These are phyloP conservation scores for Alternaria panax DNA, from an alignment of 2,329 filamentous ascomycete species.

Conservation along the genomic window DNA sequence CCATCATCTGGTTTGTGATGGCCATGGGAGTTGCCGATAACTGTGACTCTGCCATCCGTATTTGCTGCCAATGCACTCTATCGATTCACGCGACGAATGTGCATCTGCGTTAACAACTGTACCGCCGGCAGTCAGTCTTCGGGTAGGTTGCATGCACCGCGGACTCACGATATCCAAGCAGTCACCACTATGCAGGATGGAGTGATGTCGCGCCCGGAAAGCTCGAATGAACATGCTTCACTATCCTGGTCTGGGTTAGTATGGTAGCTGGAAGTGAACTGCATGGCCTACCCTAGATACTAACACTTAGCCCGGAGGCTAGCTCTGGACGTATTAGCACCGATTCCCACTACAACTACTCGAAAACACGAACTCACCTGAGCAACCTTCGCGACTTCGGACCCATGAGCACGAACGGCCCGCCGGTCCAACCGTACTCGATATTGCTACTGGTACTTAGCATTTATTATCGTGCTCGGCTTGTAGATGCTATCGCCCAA, in stretches of 20 bases:
- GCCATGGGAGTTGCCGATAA: conserved; percentile 3
- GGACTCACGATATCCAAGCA: conserved; percentile 17
- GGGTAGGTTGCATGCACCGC: conserved; percentile 15
- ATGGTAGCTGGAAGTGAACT: conserved; percentile 17
- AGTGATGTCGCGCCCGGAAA: conserved; percentile 17
- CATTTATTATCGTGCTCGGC: conserved; percentile 33
- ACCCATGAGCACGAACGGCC: conserved; percentile 40
- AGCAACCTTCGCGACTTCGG: conserved; percentile 26
- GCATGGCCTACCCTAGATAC: conserved; percentile 26
- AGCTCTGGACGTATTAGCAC: conserved; percentile 14
- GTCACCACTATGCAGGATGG: conserved; percentile 20
- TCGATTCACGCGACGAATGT: conserved; percentile 4
- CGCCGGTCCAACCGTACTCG: conserved; percentile 44
- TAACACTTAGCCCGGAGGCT: conserved; percentile 20
- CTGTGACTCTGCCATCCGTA: conserved; percentile 6
- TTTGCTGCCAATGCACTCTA: conserved; percentile 7
- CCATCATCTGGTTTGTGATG: conserved; percentile 20
- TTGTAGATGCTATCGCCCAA: conserved; percentile 24
- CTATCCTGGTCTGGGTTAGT: conserved; percentile 11
- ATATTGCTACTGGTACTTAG: conserved; percentile 45
- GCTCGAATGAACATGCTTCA: conserved; percentile 25
- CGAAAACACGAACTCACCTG: conserved; percentile 44
- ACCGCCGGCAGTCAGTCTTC: conserved; percentile 13
- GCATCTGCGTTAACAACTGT: background rate
- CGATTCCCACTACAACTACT: conserved; percentile 9